Conservation (phyloP, 306 rosid genomes). For the Cicer arietinum region DNA sequence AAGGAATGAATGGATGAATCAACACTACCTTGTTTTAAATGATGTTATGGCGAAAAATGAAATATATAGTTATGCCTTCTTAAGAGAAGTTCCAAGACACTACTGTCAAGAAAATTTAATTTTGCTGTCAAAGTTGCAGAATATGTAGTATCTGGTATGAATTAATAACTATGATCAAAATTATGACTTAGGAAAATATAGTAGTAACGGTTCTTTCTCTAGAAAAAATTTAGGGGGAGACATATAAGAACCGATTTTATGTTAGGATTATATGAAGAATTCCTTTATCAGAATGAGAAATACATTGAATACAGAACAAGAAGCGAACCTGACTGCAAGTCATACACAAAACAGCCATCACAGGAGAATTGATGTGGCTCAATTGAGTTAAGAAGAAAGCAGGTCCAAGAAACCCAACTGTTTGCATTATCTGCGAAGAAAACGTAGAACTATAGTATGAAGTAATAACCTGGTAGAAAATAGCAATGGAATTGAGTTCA, state of each 20-base stretch:
- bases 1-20: conserved; percentile 7
- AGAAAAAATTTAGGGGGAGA: background rate
- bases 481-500: conserved; percentile 16
- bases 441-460: conserved; percentile 19
- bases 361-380: conserved; percentile 90
- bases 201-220: conserved; percentile 20
- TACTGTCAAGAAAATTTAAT: conserved; percentile 14
- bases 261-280: conserved; percentile 11
- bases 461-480: conserved; percentile 6
- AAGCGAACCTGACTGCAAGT: conserved; percentile 93
- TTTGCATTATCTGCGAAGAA: conserved; percentile 87
- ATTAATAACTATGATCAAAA: conserved; percentile 2
- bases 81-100: conserved; percentile 23
- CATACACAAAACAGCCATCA: conserved; percentile 93
- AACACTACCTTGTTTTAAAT: background rate
- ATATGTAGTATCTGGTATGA: conserved; percentile 16
- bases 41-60: background rate
- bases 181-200: conserved; percentile 11
- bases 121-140: conserved; percentile 26
- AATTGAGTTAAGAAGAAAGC: conserved; percentile 98
- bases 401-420: conserved; percentile 97
- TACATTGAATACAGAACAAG: conserved; percentile 26
- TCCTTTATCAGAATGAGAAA: conserved; percentile 29
- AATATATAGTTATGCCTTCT: background rate
- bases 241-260: background rate